Percentiles rank a stretch among this genome's conserved stretches.
phyloP scores from a whole-genome alignment of 371 early-diverging fungal genomes.

The Mucor saturninus region DNA sequence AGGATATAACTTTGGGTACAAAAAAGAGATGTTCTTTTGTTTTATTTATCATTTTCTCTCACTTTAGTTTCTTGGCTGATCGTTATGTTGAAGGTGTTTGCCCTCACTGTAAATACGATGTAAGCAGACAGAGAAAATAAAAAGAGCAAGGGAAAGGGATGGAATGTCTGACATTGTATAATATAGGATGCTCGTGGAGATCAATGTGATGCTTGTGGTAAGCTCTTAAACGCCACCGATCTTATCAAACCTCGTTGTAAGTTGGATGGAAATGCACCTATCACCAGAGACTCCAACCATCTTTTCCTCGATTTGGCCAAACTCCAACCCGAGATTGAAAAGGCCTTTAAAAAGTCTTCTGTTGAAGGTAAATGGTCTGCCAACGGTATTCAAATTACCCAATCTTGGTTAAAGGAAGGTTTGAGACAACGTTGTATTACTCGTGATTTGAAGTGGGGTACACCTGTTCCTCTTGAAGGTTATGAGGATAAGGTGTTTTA shows the following conservation, averaged over 20 bases:
- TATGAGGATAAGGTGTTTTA: slow-evolving; percentile 98
- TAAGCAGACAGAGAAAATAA: slow-evolving; percentile 7
- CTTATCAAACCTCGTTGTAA: slow-evolving; percentile 96
- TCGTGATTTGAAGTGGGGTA: slow-evolving; percentile 99
- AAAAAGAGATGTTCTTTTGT: background rate
- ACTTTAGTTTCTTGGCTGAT: slow-evolving; percentile 94
- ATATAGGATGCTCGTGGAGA: slow-evolving; percentile 94
- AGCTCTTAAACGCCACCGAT: slow-evolving; percentile 92
- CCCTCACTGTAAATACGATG: slow-evolving; percentile 82
- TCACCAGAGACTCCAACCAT: slow-evolving; percentile 89
- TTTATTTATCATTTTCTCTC: no score
- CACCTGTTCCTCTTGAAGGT: slow-evolving; percentile 93
- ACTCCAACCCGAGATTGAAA: slow-evolving; percentile 78
- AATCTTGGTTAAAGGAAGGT: slow-evolving; percentile 97
- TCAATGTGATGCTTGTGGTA: slow-evolving; percentile 99
- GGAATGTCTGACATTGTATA: background rate
- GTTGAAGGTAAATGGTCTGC: slow-evolving; percentile 85
- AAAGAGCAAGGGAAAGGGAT: background rate
- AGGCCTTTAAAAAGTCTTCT: slow-evolving; percentile 74
- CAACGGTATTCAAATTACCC: slow-evolving; percentile 93
- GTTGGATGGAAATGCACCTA: slow-evolving; percentile 83
- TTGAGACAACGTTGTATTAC: slow-evolving; percentile 98
- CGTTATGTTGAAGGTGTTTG: slow-evolving; percentile 99
- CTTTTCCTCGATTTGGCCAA: slow-evolving; percentile 91
- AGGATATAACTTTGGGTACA: background rate